Conservation (phyloP, 2,329 filamentous ascomycete species). For the Hypoxylon sp. region DNA sequence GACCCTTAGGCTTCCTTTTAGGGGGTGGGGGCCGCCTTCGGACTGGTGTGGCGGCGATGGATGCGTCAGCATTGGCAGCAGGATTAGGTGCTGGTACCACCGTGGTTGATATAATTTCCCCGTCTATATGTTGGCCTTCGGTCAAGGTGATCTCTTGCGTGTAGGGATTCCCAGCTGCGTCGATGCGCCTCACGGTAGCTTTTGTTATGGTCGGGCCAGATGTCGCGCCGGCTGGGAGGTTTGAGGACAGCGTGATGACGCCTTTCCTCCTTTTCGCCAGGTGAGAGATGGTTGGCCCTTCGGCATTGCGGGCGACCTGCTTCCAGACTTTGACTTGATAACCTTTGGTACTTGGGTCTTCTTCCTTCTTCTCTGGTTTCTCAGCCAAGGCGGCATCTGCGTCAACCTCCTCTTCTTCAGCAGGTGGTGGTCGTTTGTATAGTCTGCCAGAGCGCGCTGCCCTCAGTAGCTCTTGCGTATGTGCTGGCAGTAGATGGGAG, state of each 20-base stretch:
- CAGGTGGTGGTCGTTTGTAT: conserved; percentile 78
- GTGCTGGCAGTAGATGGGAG: conserved; percentile 79
- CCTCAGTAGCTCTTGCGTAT: conserved; percentile 86
- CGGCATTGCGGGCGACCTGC: conserved; percentile 71
- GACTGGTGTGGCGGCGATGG: conserved; percentile 60
- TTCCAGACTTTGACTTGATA: conserved; percentile 74
- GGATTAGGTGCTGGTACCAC: conserved; percentile 67
- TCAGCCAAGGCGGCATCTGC: conserved; percentile 62
- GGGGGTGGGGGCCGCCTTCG: conserved; percentile 79
- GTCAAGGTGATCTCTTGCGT: conserved; percentile 87
- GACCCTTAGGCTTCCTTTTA: conserved; percentile 84
- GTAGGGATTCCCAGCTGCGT: conserved; percentile 84
- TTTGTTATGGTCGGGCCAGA: conserved; percentile 75
- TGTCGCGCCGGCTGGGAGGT: conserved; percentile 62
- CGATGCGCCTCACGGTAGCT: conserved; percentile 83
- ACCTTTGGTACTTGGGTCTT: conserved; percentile 68
- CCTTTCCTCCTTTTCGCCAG: conserved; percentile 74
- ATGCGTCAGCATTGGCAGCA: conserved; percentile 70
- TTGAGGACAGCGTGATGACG: conserved; percentile 70
- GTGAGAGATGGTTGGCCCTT: conserved; percentile 66
- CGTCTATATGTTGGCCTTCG: conserved; percentile 84
- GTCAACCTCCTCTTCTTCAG: conserved; percentile 72
- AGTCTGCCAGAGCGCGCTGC: conserved; percentile 83
- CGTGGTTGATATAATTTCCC: conserved; percentile 79
- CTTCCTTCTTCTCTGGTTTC: conserved; percentile 74